Evolutionary conservation across 495 filamentous ascomycete genomes (phyloP), one percentile per base, ranked within the genome.

Genomic region (Mytilinidion resinicola): DNA sequence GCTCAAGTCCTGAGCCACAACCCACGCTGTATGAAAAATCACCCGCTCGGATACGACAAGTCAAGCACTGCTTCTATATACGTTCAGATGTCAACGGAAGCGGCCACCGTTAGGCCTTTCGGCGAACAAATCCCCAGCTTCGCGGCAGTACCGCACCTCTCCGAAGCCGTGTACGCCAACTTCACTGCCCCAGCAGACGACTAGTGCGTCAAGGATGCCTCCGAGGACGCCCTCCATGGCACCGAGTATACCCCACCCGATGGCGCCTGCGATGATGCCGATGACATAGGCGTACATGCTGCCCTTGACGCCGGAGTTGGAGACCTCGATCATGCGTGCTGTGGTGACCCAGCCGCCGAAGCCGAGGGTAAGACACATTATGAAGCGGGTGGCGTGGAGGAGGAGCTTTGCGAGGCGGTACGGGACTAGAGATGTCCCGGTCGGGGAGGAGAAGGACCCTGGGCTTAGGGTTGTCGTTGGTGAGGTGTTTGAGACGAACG

Each of bases 261-360:
- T 96, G 50, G 89, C 86, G 36, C 87, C 89, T 12, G 93, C 91
- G 59, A 96, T 84, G 55, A 98, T 66, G 4, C 92, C 93, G 4
- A 98, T 89, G 42, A 98, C 81, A 69, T 98, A 98, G 17, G 90
- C 93, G 70, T 98, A 98, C 41, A 91, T 76, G 65, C 90, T 96
- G n/a, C 93, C 93, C 48, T 77, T 82, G 43, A 72, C 60, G 11
- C 20, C 51, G 14, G 55, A 56, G 15, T 53, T 48, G 33, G 77
- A 70, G 15, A 87, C 73, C 21, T 72, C 72, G 11, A 95, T 73
- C 69, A 84, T 82, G 47, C 86, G 82, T 15, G 93, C 90, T 34
- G 90, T 92, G 53, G 86, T 86, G n/a, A 97, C 90, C 93, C 93
- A 98, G 25, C 89, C 93, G n/a, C 88, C 92, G 67, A 96, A 92